Evolutionary conservation across 495 filamentous ascomycete species (phyloP).

Genomic region (Neurospora sp.): DNA sequence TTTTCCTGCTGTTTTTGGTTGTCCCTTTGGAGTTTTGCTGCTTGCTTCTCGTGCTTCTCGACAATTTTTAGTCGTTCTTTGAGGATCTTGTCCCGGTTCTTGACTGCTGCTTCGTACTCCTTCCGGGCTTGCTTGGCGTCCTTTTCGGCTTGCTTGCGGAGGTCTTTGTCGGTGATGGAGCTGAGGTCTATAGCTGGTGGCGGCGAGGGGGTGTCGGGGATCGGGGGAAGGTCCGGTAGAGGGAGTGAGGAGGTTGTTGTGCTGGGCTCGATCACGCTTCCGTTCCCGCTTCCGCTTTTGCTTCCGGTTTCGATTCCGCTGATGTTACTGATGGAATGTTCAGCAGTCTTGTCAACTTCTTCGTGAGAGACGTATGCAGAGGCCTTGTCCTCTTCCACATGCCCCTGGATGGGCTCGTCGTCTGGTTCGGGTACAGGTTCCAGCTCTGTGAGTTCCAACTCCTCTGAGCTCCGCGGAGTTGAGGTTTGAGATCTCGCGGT

Average conservation of each 20-base stretch:
- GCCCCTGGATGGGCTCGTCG: not conserved
- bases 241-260: not conserved
- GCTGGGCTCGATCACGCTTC: not conserved
- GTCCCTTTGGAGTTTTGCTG: constrained; percentile 27
- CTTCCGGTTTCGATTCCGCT: not conserved
- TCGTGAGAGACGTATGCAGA: not conserved
- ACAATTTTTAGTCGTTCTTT: constrained; percentile 46
- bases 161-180: constrained; percentile 46
- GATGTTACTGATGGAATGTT: not conserved
- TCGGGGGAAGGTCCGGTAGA: constrained; percentile 22
- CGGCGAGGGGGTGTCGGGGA: constrained; percentile 32
- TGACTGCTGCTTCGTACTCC: constrained; percentile 49
- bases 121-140: constrained; percentile 48
- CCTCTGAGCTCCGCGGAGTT: not conserved
- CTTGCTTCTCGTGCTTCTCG: constrained; percentile 42
- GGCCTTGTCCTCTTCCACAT: not conserved
- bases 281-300: not conserved
- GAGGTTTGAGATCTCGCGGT: constrained; percentile 22
- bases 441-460: not conserved
- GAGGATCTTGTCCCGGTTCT: constrained; percentile 52
- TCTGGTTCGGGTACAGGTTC: not conserved
- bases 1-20: constrained; percentile 26
- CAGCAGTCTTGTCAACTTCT: not conserved
- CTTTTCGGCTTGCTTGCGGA: constrained; percentile 55
- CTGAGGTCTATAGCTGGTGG: constrained; percentile 38